A percentile compares a stretch with the other conserved stretches of the same genome.
Conservation (phyloP, 306 rosid species). For the Vigna radiata region DNA sequence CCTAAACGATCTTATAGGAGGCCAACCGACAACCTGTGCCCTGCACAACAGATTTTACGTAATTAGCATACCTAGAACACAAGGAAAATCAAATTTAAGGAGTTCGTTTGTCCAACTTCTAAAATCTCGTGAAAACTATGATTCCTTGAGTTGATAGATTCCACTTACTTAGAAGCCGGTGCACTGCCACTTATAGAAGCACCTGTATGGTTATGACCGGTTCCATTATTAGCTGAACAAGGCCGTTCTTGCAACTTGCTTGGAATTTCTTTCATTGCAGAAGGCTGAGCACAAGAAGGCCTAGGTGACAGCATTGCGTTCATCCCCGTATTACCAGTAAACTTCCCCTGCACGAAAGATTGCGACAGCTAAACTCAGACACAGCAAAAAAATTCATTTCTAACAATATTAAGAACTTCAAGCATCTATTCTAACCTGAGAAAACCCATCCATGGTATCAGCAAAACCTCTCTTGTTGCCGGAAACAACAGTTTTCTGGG, state of each 20-base stretch:
- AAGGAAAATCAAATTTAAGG: not conserved
- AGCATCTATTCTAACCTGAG: conserved; percentile 63
- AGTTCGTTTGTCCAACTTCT: not conserved
- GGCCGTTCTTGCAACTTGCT: conserved; percentile 73
- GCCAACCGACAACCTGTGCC: conserved; percentile 99
- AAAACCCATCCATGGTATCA: conserved; percentile 77
- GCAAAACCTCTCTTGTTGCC: conserved; percentile 94
- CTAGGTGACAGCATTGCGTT: conserved; percentile 68
- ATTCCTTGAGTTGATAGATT: conserved; percentile 9
- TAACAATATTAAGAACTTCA: conserved; percentile 34
- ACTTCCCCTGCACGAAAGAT: conserved; percentile 68
- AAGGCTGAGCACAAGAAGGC: conserved; percentile 67
- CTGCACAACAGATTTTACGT: conserved; percentile 52
- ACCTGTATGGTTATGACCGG: conserved; percentile 54
- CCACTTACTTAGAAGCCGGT: conserved; percentile 89
- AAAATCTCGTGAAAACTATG: conserved; percentile 1
- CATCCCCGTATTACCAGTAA: conserved; percentile 63
- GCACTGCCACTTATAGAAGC: conserved; percentile 60
- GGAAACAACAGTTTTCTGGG: conserved; percentile 67
- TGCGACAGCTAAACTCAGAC: conserved; percentile 48
- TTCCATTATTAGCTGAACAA: conserved; percentile 59
- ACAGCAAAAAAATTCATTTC: conserved; percentile 45
- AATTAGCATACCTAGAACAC: conserved; percentile 12
- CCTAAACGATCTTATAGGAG: conserved; percentile 91
- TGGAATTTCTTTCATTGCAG: conserved; percentile 60